These are phyloP conservation scores for Ulmus americana DNA, from an alignment of 331 rosid species.

Conservation along the genomic window DNA sequence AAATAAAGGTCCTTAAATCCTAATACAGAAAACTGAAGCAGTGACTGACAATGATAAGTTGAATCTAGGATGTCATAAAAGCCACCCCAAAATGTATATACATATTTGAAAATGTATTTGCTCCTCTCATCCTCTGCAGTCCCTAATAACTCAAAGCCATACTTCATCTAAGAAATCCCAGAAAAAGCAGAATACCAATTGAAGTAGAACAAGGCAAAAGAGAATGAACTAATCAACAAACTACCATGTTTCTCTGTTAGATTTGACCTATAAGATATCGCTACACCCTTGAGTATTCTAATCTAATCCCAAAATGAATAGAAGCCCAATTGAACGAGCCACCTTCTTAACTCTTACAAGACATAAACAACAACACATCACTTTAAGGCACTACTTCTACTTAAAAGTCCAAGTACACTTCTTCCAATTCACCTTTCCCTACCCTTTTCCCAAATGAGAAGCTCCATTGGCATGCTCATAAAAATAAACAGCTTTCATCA, in stretches of 20 bases:
- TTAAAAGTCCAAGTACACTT: not conserved
- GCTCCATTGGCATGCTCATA: not conserved
- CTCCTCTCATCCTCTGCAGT: not conserved
- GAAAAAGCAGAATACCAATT: too few relatives aligned
- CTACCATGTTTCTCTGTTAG: not conserved
- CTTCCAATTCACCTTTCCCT: not conserved
- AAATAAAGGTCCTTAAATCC: not conserved
- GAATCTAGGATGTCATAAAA: not conserved
- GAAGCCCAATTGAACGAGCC: not conserved
- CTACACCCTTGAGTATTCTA: not conserved
- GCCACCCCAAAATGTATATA: not conserved
- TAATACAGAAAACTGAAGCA: not conserved
- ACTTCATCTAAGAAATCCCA: not conserved
- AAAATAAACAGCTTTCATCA: not conserved
- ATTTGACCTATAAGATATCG: not conserved
- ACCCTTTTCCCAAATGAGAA: not conserved
- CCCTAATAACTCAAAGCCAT: not conserved
- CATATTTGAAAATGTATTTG: not conserved
- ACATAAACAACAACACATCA: not conserved
- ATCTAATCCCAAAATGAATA: not conserved
- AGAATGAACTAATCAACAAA: not conserved
- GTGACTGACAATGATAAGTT: not conserved
- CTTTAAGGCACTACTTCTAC: not conserved
- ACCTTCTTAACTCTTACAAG: not conserved
- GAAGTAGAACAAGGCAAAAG: not conserved